A percentile compares a stretch with the other conserved stretches of the same genome.
phyloP scores from a whole-genome alignment of 2,329 filamentous ascomycete species.

The Pezicula rhizophila region DNA sequence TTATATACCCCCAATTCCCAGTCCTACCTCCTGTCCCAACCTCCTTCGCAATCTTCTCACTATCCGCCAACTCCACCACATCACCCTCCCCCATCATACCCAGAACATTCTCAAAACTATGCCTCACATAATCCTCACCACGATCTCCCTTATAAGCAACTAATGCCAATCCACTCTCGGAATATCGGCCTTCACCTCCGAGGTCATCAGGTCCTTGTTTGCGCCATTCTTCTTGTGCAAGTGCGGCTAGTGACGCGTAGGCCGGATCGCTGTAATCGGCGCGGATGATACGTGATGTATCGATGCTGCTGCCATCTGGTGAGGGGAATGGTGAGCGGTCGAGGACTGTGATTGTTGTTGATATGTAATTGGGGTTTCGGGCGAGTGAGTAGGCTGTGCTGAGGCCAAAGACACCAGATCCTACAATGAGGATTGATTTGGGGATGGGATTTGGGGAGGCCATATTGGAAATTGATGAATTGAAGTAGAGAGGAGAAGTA shows the following conservation, averaged over 20 bases:
- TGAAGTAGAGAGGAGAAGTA: background rate
- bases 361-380: conserved; percentile 42
- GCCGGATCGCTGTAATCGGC: conserved; percentile 75
- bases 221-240: conserved; percentile 66
- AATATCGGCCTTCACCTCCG: conserved; percentile 61
- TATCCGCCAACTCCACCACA: conserved; percentile 35
- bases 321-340: conserved; percentile 54
- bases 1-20: conserved; percentile 66
- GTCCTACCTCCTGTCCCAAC: conserved; percentile 44
- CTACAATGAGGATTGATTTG: conserved; percentile 58
- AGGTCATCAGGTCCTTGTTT: conserved; percentile 42
- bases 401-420: conserved; percentile 52
- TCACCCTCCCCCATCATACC: conserved; percentile 26
- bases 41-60: conserved; percentile 36
- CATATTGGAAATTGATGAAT: background rate
- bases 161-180: conserved; percentile 62
- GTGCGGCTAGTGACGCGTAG: conserved; percentile 68
- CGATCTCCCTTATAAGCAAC: conserved; percentile 43
- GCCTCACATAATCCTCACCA: conserved; percentile 46
- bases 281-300: conserved; percentile 57
- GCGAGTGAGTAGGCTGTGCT: conserved; percentile 66
- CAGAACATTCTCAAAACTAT: conserved; percentile 55
- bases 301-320: conserved; percentile 53
- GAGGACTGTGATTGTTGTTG: conserved; percentile 51
- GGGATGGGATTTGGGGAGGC: background rate